Percentiles rank a stretch among this genome's conserved stretches.
Conservation (phyloP, 2,329 filamentous ascomycete genomes). For the Conoideocrella luteorostrata region DNA sequence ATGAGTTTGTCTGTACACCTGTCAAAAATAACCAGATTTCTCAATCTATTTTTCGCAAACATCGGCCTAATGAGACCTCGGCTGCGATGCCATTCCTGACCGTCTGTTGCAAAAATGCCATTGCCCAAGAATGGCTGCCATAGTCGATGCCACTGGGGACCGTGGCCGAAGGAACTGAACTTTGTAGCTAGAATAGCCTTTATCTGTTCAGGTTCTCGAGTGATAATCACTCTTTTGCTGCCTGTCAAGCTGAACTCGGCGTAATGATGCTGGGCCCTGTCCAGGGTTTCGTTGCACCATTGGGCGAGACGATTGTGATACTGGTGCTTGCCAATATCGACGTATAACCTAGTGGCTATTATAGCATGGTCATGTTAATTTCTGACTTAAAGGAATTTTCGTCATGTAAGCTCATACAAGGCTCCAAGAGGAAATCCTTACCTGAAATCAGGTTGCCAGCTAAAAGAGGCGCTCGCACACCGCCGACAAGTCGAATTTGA, state of each 20-base stretch:
- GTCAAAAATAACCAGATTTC: conserved; percentile 52
- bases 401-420: too few relatives aligned
- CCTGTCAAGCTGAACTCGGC: conserved; percentile 17
- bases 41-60: conserved; percentile 41
- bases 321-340: conserved; percentile 13
- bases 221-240: conserved; percentile 32
- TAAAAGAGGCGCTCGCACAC: conserved; percentile 25
- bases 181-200: conserved; percentile 50
- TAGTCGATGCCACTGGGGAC: conserved; percentile 31
- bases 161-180: conserved; percentile 48
- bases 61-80: conserved; percentile 47
- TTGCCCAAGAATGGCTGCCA: conserved; percentile 45
- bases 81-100: conserved; percentile 46
- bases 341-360: conserved; percentile 14
- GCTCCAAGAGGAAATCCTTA: conserved; percentile 11
- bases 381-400: too few relatives aligned
- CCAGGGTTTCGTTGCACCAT: conserved; percentile 12
- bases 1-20: conserved; percentile 52
- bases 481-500: conserved; percentile 25
- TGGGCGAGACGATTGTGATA: conserved; percentile 13
- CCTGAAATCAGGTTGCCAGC: conserved; percentile 28
- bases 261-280: conserved; percentile 9
- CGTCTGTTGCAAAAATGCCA: conserved; percentile 50
- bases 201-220: conserved; percentile 49
- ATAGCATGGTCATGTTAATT: too few relatives aligned